A percentile compares a stretch with the other conserved stretches of the same genome.
Evolutionary conservation across 2,329 filamentous ascomycete genomes (phyloP).

Genomic region (Penicillium sp.): DNA sequence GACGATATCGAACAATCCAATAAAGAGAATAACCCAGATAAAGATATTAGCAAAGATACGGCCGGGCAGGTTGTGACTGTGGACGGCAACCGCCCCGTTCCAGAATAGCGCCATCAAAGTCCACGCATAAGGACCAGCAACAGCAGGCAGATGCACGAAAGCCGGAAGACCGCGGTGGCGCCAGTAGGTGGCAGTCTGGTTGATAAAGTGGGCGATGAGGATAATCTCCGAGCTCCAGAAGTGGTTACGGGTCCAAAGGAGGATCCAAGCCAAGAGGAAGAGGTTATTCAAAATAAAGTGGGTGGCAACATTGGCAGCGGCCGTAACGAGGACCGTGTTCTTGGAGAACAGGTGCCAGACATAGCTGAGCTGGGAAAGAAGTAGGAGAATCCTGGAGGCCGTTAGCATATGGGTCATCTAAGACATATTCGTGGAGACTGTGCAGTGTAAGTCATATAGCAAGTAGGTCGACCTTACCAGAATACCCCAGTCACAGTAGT

Average conservation of each 20-base stretch:
- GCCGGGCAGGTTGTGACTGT: conserved; percentile 63
- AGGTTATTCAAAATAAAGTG: conserved; percentile 87
- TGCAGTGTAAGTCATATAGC: not conserved
- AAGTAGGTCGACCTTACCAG: conserved; percentile 54
- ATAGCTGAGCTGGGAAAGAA: conserved; percentile 72
- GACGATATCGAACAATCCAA: conserved; percentile 72
- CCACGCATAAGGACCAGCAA: conserved; percentile 78
- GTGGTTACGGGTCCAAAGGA: conserved; percentile 73
- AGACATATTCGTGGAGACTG: not conserved
- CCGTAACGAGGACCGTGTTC: conserved; percentile 59
- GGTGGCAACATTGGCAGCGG: conserved; percentile 71
- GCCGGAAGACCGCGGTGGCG: conserved; percentile 67
- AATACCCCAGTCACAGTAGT: conserved; percentile 63
- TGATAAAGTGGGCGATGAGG: conserved; percentile 75
- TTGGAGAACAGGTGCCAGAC: conserved; percentile 70
- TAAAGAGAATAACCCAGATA: conserved; percentile 76
- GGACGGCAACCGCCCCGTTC: conserved; percentile 80
- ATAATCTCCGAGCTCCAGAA: conserved; percentile 75
- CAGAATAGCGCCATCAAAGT: conserved; percentile 83
- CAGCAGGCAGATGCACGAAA: conserved; percentile 71
- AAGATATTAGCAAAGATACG: conserved; percentile 81
- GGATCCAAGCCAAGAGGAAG: conserved; percentile 74
- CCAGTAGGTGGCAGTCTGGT: conserved; percentile 75
- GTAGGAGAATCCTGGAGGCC: conserved; percentile 61
- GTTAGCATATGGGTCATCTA: not conserved